phyloP scores from a whole-genome alignment of 768 basidiomycete genomes.

The Harrya chromipes region DNA sequence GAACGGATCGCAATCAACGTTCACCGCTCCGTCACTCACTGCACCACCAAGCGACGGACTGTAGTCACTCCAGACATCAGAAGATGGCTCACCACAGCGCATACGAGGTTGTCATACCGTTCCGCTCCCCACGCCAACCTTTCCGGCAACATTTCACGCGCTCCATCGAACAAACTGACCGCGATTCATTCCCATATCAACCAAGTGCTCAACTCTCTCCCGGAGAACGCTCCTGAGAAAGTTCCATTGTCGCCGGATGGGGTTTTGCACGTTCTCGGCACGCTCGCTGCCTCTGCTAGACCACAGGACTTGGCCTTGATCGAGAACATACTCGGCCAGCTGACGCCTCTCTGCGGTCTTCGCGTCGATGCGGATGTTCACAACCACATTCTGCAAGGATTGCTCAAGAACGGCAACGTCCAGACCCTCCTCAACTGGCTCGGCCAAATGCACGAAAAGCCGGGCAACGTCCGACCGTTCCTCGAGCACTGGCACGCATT shows the following conservation, averaged over 20 bases:
- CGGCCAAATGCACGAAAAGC: constrained; percentile 47
- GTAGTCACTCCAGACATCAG: constrained; percentile 12
- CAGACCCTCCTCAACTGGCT: constrained; percentile 51
- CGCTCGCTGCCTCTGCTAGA: constrained; percentile 50
- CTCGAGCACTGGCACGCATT: constrained; percentile 55
- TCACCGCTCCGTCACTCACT: constrained; percentile 19
- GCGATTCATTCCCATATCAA: constrained; percentile 22
- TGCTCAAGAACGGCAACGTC: constrained; percentile 44
- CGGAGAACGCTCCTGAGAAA: constrained; percentile 6
- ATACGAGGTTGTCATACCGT: constrained; percentile 6
- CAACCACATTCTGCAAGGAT: constrained; percentile 44
- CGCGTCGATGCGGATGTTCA: constrained; percentile 46
- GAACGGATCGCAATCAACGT: constrained; percentile 27
- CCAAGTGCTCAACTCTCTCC: constrained; percentile 22
- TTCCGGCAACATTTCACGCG: constrained; percentile 11
- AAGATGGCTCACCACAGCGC: constrained; percentile 21
- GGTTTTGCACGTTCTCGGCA: constrained; percentile 39
- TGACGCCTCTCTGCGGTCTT: constrained; percentile 46
- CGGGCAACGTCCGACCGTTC: constrained; percentile 45
- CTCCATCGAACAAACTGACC: constrained; percentile 17
- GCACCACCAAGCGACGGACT: constrained; percentile 10
- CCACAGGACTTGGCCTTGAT: constrained; percentile 54
- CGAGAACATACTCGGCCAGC: constrained; percentile 48
- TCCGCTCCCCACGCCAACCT: not conserved
- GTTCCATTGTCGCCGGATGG: constrained; percentile 22